phyloP scores from a whole-genome alignment of 2,329 filamentous ascomycete species.

The Nannizziopsis barbatae region DNA sequence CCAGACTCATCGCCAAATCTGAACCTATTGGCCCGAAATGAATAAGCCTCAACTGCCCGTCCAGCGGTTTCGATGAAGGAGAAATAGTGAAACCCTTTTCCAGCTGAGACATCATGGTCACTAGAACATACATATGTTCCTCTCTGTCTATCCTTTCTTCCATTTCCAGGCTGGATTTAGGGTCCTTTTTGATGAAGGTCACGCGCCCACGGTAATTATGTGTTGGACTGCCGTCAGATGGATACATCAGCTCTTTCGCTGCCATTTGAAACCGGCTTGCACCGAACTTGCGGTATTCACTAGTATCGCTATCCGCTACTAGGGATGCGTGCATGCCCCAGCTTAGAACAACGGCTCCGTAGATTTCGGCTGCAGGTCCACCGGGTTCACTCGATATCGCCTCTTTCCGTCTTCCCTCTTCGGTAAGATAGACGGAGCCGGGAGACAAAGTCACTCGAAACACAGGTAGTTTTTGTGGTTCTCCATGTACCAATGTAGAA shows the following conservation, averaged over 20 bases:
- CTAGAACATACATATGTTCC: conserved; percentile 64
- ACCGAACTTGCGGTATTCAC: conserved; percentile 66
- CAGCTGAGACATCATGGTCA: conserved; percentile 65
- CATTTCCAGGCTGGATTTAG: conserved; percentile 12
- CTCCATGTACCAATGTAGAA: conserved; percentile 50
- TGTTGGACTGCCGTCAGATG: conserved; percentile 40
- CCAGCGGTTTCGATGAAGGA: conserved; percentile 57
- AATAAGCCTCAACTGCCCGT: conserved; percentile 59
- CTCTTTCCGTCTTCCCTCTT: conserved; percentile 37
- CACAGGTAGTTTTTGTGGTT: conserved; percentile 45
- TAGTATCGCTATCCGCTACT: conserved; percentile 82
- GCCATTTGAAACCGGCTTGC: conserved; percentile 73
- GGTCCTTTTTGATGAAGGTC: conserved; percentile 28
- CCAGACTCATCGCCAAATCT: conserved; percentile 61
- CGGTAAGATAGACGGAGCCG: conserved; percentile 39
- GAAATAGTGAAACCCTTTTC: conserved; percentile 76
- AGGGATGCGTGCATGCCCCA: conserved; percentile 84
- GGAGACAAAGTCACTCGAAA: conserved; percentile 53
- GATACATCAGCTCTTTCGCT: conserved; percentile 60
- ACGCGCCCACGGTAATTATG: conserved; percentile 49
- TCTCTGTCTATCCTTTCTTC: conserved; percentile 26
- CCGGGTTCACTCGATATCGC: conserved; percentile 15
- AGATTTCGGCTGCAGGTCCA: conserved; percentile 29
- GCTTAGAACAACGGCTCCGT: conserved; percentile 75
- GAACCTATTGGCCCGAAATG: conserved; percentile 60